Base-by-base conservation (phyloP, 352 stramenopile genomes). In the Globisporangium apiculatum region DNA sequence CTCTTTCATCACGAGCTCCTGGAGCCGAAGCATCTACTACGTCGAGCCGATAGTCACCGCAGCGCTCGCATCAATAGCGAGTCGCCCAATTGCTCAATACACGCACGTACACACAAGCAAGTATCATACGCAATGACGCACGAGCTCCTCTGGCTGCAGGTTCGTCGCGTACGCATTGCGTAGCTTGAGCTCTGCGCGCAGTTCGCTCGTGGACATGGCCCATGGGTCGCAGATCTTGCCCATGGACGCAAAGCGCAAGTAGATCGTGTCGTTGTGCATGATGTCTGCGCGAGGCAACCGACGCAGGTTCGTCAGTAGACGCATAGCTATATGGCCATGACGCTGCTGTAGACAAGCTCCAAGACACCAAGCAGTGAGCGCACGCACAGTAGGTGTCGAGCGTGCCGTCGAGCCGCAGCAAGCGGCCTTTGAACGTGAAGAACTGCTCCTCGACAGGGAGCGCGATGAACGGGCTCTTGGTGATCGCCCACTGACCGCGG, bases 171-270 rank as follows among this genome's bases (percentile, higher is more conserved):
- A 91, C 3, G 76, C 76, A 15, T 79, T 70, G 11, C 79, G 70
- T 15, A 62, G 55, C 43, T 84, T 73, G 5, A 91, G 68, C 46
- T 88, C 79, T 8, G 70, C 49, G 1, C 79, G 75, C 8, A 91
- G 61, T 38, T 91, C 81, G 53, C 79, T 91, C 12, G 79, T 88
- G 15, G 79, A 88, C 79, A 91, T 87, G 6, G 79, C 81, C 71
- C 76, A 91, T 9, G 81, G 76, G 46, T 87, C 79, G 35, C 67
- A 78, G 40, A 91, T 75, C 51, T 77, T 81, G 6, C 81, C 81
- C 37, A 89, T 53, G 4, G 73, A 87, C 24, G 71, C 58, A 41
- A 91, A 88, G 4, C 81, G 71, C 18, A 91, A 53, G 53, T 87
- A 89, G 41, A 91, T 80, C 3, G 77, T 87, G 60, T 91, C 81